phyloP scores from a whole-genome alignment of 441 rosid species.

The Populus hybrid region DNA sequence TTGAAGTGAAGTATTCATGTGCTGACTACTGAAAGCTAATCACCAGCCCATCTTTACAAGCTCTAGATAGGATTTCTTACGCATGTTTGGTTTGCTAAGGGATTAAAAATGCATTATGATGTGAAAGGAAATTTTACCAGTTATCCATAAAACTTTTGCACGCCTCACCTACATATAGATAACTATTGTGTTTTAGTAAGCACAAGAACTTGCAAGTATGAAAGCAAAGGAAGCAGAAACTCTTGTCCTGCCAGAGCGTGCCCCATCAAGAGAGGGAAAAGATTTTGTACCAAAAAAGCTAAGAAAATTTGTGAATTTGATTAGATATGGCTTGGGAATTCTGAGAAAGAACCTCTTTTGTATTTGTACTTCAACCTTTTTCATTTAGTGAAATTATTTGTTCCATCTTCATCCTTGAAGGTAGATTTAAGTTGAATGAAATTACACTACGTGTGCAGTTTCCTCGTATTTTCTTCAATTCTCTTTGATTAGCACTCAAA shows the following conservation, averaged over 20 bases:
- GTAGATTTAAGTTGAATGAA: neutral
- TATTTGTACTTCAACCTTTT: neutral
- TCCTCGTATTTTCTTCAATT: neutral
- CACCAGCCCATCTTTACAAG: neutral
- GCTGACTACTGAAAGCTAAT: neutral
- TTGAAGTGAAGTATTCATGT: neutral
- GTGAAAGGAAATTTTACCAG: neutral
- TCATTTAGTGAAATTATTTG: neutral
- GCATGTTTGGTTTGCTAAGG: neutral
- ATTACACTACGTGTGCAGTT: neutral
- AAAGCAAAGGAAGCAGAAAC: neutral
- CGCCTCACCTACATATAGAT: neutral
- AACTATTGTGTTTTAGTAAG: neutral
- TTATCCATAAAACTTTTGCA: neutral
- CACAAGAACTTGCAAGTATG: neutral
- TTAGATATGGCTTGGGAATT: neutral
- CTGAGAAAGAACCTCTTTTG: neutral
- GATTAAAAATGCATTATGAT: neutral
- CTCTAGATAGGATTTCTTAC: neutral
- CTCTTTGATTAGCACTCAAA: neutral
- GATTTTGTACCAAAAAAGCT: neutral
- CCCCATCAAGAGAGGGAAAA: neutral
- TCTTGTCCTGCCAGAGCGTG: neutral
- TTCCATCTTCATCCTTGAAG: neutral
- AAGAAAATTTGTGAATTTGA: neutral